Percentiles rank a stretch among this genome's conserved stretches.
These are phyloP conservation scores for Talaromyces amestolkiae DNA, from an alignment of 2,329 filamentous ascomycete species.

Conservation along the genomic window DNA sequence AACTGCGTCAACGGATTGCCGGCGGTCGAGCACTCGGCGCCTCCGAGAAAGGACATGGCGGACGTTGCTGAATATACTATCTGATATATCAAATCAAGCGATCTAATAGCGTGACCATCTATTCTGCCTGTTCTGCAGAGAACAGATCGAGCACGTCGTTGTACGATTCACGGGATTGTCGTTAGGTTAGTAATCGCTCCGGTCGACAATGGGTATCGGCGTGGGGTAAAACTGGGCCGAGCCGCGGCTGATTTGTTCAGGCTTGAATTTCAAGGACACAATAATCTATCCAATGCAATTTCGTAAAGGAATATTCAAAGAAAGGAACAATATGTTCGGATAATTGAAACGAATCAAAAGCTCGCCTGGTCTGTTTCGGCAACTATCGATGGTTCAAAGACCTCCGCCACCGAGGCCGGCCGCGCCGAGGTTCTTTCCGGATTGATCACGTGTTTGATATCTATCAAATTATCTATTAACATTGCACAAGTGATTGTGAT, in stretches of 20 bases:
- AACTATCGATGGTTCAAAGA: not conserved
- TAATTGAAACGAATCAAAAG: not conserved
- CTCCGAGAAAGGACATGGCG: constrained; percentile 89
- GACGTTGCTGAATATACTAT: not conserved
- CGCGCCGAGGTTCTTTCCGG: constrained; percentile 6
- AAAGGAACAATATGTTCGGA: not conserved
- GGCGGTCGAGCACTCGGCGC: constrained; percentile 93
- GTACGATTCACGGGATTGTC: not conserved
- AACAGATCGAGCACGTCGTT: not conserved
- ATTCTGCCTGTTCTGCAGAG: not conserved
- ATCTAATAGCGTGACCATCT: not conserved
- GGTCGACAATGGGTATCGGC: not conserved
- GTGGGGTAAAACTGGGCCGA: constrained; percentile 6
- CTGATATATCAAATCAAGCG: not conserved
- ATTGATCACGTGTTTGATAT: constrained; percentile 1
- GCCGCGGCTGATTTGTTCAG: not conserved
- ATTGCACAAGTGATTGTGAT: not conserved
- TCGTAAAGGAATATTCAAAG: not conserved
- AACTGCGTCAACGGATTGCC: constrained; percentile 97
- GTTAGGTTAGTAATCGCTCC: constrained; percentile 3
- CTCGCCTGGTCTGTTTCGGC: not conserved
- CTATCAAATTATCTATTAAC: not conserved
- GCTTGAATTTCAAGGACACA: not conserved
- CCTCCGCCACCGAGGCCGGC: constrained; percentile 4
- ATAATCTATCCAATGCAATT: not conserved